Base-by-base conservation (phyloP, 495 filamentous ascomycete genomes). In the Penicillium macrosclerotiorum region DNA sequence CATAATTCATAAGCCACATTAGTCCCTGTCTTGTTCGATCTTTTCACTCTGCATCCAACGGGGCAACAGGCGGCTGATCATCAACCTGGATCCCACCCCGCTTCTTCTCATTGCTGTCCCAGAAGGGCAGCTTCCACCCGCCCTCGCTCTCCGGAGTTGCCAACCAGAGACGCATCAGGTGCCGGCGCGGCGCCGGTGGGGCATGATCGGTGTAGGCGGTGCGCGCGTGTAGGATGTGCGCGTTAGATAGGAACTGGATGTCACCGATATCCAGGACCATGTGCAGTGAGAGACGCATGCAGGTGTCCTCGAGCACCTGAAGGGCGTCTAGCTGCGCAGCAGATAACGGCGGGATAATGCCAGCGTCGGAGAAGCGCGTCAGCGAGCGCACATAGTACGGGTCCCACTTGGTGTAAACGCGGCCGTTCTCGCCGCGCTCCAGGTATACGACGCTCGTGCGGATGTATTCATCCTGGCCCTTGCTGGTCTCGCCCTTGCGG, bases 121-220 rank as follows among this genome's bases (percentile, higher is more conserved):
- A 79, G 64, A 89, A 92, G 8, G 88, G 88, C 63, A 92, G 64
- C 40, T 78, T 83, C 90, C 89, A 95, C 1, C 90, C 90, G 0
- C 89, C 90, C 62, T 94, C 90, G 20, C 63, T 63, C 69, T 92
- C 88, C 0, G 89, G 89, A 11, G 82, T 85, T 5, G 84, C 81
- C 34, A 95, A 65, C 90, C 90, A 95, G 40, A 94, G 63, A 17
- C 90, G 72, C 79, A 96, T 86, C n/a, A 96, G 67, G 64, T 90
- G 86, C 34, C 87, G 69, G 9, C 85, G 69, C 0, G 85, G 82
- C 44, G 71, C 52, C 32, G 84, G 72, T 0, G 81, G 80, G 11
- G 83, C 71, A 54, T 81, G 78, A 58, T 91, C 87, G 57, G 45
- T 58, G 37, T 88, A 90, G 20, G 70, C 79, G 0, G 85, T 90